Evolutionary conservation across 139 green algal species (phyloP).

Genomic region (Chlorella ohadii): DNA sequence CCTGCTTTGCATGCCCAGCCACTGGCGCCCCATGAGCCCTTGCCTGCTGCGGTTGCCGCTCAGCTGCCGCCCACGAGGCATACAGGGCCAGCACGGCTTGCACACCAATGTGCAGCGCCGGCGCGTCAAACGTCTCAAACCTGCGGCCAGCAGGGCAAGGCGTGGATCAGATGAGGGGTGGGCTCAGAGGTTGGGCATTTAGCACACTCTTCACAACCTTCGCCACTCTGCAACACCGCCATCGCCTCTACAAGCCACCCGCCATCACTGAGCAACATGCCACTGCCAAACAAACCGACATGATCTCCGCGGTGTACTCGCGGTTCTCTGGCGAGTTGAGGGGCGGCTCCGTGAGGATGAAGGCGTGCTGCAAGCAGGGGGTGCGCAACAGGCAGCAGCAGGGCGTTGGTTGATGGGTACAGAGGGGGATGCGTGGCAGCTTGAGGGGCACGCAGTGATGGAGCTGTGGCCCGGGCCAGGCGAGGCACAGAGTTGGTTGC

Average conservation of each 20-base stretch:
- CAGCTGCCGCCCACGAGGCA: slow-evolving; percentile 43
- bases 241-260: too few relatives aligned
- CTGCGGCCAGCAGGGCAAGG: background rate
- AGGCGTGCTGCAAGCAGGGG: slow-evolving; percentile 71
- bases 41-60: slow-evolving; percentile 8
- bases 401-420: background rate
- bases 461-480: too few relatives aligned
- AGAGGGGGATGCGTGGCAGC: background rate
- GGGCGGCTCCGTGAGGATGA: slow-evolving; percentile 86
- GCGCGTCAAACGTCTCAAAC: slow-evolving; percentile 88
- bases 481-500: background rate
- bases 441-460: too few relatives aligned
- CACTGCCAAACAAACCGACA: slow-evolving; percentile 33
- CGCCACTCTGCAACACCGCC: too few relatives aligned
- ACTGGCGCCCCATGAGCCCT: too few relatives aligned
- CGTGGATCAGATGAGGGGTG: background rate
- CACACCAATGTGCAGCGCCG: slow-evolving; percentile 81
- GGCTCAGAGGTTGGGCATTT: too few relatives aligned
- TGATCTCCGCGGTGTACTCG: slow-evolving; percentile 83
- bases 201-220: too few relatives aligned
- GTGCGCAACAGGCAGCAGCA: background rate
- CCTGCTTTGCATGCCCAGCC: too few relatives aligned
- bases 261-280: too few relatives aligned
- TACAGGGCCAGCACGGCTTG: slow-evolving; percentile 69
- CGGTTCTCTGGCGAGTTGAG: slow-evolving; percentile 84